Percentiles rank a stretch among this genome's conserved stretches.
These are phyloP conservation scores for Arthrinium phaeospermum DNA, from an alignment of 2,329 filamentous ascomycete genomes.

Conservation along the genomic window DNA sequence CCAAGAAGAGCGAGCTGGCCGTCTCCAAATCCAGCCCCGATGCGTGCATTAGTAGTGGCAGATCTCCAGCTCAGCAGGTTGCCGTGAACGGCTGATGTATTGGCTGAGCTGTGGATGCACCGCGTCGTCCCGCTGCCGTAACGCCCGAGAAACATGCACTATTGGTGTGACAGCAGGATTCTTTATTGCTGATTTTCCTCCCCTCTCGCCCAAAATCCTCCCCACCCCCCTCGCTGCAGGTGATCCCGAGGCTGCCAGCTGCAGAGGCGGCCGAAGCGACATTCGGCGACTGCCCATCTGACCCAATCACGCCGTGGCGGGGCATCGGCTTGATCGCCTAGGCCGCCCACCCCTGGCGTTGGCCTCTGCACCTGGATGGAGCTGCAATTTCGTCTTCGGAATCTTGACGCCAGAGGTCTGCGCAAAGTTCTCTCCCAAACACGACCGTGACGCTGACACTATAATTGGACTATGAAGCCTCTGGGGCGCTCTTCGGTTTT, in stretches of 20 bases:
- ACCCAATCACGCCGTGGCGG: not conserved
- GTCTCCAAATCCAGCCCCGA: not conserved
- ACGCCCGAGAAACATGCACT: not conserved
- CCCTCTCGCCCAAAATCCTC: not conserved
- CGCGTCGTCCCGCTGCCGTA: not conserved
- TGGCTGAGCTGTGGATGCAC: not conserved
- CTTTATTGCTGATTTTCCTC: not conserved
- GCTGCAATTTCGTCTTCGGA: slow-evolving; percentile 4
- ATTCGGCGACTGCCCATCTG: not conserved
- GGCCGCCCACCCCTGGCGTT: not conserved
- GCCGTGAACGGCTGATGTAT: not conserved
- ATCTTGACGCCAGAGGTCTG: not conserved
- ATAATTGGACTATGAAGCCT: not conserved
- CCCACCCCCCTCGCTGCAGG: not conserved
- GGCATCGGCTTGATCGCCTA: slow-evolving; percentile 8
- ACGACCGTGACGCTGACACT: not conserved
- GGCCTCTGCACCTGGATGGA: slow-evolving; percentile 2
- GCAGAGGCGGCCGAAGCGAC: not conserved
- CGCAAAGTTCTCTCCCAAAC: not conserved
- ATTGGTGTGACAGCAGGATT: slow-evolving; percentile 8
- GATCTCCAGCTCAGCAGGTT: not conserved
- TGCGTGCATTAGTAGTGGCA: not conserved
- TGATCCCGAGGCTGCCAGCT: slow-evolving; percentile 3
- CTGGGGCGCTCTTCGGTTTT: not conserved
- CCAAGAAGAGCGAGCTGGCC: too few species aligned